Conservation (phyloP, 169 alveolate species). For the Plasmodium fragile region DNA sequence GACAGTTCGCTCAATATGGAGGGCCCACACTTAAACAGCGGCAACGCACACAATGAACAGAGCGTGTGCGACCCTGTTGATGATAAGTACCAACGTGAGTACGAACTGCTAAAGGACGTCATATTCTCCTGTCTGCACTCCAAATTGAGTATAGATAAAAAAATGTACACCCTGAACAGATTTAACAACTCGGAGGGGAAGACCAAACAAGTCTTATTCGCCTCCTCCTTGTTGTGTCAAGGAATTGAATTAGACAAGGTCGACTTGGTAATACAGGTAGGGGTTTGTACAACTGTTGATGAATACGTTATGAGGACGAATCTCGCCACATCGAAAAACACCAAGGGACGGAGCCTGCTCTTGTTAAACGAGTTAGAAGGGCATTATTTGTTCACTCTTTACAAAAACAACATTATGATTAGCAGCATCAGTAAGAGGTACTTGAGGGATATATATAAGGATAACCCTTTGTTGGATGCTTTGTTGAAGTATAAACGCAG, state of each 20-base stretch:
- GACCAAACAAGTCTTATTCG: slow-evolving; percentile 37
- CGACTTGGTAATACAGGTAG: slow-evolving; percentile 72
- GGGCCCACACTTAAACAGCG: neutral
- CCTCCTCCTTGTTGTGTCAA: slow-evolving; percentile 56
- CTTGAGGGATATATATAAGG: slow-evolving; percentile 32
- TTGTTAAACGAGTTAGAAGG: slow-evolving; percentile 67
- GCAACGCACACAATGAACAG: neutral
- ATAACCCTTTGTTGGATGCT: slow-evolving; percentile 13
- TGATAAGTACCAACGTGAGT: slow-evolving; percentile 4
- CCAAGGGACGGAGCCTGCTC: slow-evolving; percentile 42
- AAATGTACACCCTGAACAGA: slow-evolving; percentile 46
- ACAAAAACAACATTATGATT: slow-evolving; percentile 47
- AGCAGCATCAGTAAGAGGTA: slow-evolving; percentile 26
- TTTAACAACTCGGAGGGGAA: slow-evolving; percentile 28
- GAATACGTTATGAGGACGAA: slow-evolving; percentile 63
- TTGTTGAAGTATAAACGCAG: slow-evolving; percentile 34
- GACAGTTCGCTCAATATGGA: neutral
- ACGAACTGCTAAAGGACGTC: slow-evolving; percentile 33
- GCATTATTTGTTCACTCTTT: slow-evolving; percentile 40
- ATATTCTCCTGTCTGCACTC: slow-evolving; percentile 43
- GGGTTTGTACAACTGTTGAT: slow-evolving; percentile 30
- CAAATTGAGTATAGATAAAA: slow-evolving; percentile 60
- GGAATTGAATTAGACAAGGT: slow-evolving; percentile 66
- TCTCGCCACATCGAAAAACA: slow-evolving; percentile 37
- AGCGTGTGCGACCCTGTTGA: neutral